phyloP scores from a whole-genome alignment of 1,139 yeast genomes.

The Pneumocystis carinii region DNA sequence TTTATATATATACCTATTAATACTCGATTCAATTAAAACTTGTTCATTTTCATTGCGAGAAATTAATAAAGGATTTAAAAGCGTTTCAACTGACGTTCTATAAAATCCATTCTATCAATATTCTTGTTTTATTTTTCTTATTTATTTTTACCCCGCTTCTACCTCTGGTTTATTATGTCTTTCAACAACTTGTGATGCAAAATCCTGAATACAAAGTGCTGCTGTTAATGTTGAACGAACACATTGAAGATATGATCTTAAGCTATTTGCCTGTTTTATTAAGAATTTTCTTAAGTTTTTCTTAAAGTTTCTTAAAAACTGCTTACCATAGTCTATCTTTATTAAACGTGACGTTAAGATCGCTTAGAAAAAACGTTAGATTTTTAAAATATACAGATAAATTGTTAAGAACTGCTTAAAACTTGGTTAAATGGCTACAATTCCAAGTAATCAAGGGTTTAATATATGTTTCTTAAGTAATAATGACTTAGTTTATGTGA shows the following conservation, averaged over 20 bases:
- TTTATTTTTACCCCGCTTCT: slow-evolving; percentile 38
- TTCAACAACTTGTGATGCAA: slow-evolving; percentile 88
- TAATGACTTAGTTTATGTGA: slow-evolving; percentile 32
- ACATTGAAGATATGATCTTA: slow-evolving; percentile 86
- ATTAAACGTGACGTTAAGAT: not conserved
- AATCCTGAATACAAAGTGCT: slow-evolving; percentile 86
- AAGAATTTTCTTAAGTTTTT: slow-evolving; percentile 37
- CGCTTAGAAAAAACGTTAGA: not conserved
- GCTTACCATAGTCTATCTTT: not conserved
- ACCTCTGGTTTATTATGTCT: slow-evolving; percentile 96
- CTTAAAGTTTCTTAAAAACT: slow-evolving; percentile 23
- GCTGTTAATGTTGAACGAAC: slow-evolving; percentile 90
- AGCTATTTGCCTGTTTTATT: slow-evolving; percentile 44
- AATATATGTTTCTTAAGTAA: not conserved
- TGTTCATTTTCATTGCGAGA: slow-evolving; percentile 89
- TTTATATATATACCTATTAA: slow-evolving; percentile 49
- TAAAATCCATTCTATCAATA: slow-evolving; percentile 16
- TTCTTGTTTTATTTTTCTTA: no score
- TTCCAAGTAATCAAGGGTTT: not conserved
- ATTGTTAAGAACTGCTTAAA: not conserved
- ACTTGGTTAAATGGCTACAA: not conserved
- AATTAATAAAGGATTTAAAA: slow-evolving; percentile 77
- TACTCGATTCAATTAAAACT: slow-evolving; percentile 84
- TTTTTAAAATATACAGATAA: not conserved
- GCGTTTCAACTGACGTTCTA: slow-evolving; percentile 60